A percentile compares a stretch with the other conserved stretches of the same genome.
Evolutionary conservation across 306 rosid genomes (phyloP).

Genomic region (Trifolium fragiferum): DNA sequence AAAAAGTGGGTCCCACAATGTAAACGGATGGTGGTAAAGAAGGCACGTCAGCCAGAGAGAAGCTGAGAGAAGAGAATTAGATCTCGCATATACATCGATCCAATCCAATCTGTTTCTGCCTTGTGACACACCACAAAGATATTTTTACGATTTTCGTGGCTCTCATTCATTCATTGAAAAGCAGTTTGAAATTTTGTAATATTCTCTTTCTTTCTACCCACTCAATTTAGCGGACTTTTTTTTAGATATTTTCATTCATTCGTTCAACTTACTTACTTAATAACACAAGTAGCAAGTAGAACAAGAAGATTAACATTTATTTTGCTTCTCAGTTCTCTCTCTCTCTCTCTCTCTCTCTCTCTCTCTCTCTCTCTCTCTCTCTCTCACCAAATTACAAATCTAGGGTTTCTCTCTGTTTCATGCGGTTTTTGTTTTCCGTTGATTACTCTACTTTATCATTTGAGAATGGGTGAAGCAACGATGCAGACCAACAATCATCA

Average conservation of each 20-base stretch:
- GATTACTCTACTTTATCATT: not conserved
- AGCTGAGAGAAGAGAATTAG: conserved; percentile 12
- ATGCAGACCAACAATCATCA: not conserved
- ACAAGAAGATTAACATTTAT: no score
- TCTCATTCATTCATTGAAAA: conserved; percentile 8
- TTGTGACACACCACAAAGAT: conserved; percentile 38
- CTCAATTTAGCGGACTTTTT: conserved; percentile 1
- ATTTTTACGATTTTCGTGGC: conserved; percentile 49
- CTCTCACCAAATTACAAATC: not conserved
- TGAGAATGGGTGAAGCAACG: conserved; percentile 47
- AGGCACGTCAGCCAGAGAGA: conserved; percentile 26
- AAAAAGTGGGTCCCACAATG: conserved; percentile 9
- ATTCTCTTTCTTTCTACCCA: not conserved
- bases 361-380: no score
- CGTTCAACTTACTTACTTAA: not conserved
- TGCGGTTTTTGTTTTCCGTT: conserved; percentile 12
- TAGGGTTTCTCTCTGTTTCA: conserved; percentile 32
- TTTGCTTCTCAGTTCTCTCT: no score
- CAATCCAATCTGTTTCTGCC: not conserved
- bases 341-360: no score
- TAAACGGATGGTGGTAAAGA: conserved; percentile 29
- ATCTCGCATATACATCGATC: not conserved
- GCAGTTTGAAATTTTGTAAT: not conserved
- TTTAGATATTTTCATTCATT: not conserved
- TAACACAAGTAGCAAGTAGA: no score